These are phyloP conservation scores for Pistacia vera DNA, from an alignment of 345 rosid genomes.

Conservation along the genomic window DNA sequence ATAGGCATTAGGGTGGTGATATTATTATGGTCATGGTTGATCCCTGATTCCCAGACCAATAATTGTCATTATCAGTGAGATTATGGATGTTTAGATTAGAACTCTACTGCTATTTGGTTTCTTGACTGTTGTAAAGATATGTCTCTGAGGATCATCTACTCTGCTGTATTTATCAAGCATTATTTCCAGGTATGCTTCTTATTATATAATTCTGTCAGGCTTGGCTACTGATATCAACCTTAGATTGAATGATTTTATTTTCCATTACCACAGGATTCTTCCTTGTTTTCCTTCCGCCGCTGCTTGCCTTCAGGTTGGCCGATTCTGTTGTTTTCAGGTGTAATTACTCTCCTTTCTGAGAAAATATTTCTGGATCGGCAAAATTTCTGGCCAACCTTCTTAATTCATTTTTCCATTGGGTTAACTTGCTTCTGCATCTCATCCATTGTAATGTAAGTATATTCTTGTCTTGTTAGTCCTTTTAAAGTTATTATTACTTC, in stretches of 20 bases:
- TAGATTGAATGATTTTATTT: neutral
- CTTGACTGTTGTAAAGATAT: slow-evolving; percentile 73
- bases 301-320: slow-evolving; percentile 83
- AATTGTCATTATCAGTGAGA: neutral
- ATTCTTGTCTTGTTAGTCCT: slow-evolving; percentile 10
- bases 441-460: slow-evolving; percentile 62
- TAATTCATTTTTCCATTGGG: slow-evolving; percentile 49
- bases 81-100: neutral
- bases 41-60: neutral
- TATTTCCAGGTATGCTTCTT: slow-evolving; percentile 68
- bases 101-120: slow-evolving; percentile 16
- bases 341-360: slow-evolving; percentile 60
- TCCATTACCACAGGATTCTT: slow-evolving; percentile 46
- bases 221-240: slow-evolving; percentile 12
- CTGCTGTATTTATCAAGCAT: slow-evolving; percentile 62
- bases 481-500: neutral
- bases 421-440: slow-evolving; percentile 52
- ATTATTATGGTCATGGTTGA: neutral
- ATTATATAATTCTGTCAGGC: slow-evolving; percentile 12
- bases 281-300: slow-evolving; percentile 57
- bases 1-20: neutral
- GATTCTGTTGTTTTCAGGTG: slow-evolving; percentile 56
- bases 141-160: slow-evolving; percentile 76
- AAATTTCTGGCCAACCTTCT: slow-evolving; percentile 58
- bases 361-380: slow-evolving; percentile 51